A percentile compares a stretch with the other conserved stretches of the same genome.
Conservation (phyloP, 129 eudicot species). For the Heracleum sosnowskyi region DNA sequence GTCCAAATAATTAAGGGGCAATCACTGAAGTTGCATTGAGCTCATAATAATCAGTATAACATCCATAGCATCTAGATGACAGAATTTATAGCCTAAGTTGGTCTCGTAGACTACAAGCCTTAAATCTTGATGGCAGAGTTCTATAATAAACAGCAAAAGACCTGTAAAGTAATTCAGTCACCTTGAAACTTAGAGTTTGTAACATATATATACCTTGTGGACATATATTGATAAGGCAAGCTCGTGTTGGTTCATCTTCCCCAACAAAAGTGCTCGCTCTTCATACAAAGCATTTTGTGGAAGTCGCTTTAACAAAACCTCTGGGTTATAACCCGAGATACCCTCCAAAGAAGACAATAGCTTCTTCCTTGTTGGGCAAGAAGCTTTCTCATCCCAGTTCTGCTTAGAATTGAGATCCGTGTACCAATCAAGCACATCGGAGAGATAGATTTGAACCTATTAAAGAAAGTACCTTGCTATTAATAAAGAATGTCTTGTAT, state of each 20-base stretch:
- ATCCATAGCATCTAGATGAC: slow-evolving; percentile 1
- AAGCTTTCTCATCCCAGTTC: slow-evolving; percentile 83
- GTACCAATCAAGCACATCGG: slow-evolving; percentile 93
- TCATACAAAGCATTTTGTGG: slow-evolving; percentile 84
- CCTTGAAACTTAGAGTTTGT: too few species aligned
- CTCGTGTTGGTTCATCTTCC: slow-evolving; percentile 96
- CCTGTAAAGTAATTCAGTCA: too few species aligned
- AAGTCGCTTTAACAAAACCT: slow-evolving; percentile 63
- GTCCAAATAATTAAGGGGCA: slow-evolving; percentile 11
- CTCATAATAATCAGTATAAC: not conserved
- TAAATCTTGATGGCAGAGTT: not conserved
- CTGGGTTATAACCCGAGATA: slow-evolving; percentile 82
- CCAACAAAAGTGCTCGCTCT: slow-evolving; percentile 87
- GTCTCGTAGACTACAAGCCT: not conserved
- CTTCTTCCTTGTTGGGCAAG: slow-evolving; percentile 75
- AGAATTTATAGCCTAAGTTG: not conserved
- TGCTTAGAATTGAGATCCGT: slow-evolving; percentile 59
- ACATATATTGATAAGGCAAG: slow-evolving; percentile 89
- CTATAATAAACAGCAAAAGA: too few species aligned
- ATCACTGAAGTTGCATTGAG: not conserved
- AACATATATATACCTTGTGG: slow-evolving; percentile 72
- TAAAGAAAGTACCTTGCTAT: slow-evolving; percentile 16
- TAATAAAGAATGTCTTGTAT: slow-evolving; percentile 1
- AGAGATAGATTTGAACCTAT: slow-evolving; percentile 91
- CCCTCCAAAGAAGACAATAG: slow-evolving; percentile 77